Evolutionary conservation across 2,329 filamentous ascomycete genomes (phyloP), one percentile per base, ranked within the genome.

Genomic region (Colletotrichum higginsianum): DNA sequence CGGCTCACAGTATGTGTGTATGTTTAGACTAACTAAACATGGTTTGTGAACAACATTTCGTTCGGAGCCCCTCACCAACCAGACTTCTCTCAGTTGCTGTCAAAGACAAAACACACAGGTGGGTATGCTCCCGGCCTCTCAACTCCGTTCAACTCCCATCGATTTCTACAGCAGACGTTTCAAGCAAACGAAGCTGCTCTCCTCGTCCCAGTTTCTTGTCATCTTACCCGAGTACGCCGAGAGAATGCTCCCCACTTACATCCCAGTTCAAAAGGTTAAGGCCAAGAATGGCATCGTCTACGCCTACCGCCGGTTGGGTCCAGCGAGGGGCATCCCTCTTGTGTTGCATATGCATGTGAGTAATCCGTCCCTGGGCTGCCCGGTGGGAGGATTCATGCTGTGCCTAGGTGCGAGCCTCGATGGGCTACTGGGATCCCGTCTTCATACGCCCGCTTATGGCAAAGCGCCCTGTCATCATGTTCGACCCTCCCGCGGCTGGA

Each of bases 401-500:
- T 42, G 3, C 13, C 18, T 30, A 70, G 61, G 66, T 68, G 35
- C 46, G 67, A 16, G 61, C 67, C 2, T 60, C 61, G 8, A 70
- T 70, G 67, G 67, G 62, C 8, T 70, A 66, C 21, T 70, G 67
- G 67, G 67, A 70, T 49, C 67, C 67, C 9, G 40, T 26, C 9
- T 61, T 70, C 47, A 70, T 70, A 46, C 61, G 56, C 6, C 53
- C 53, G 3, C 55, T 70, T 26, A 15, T 30, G 23, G 30, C 35
- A n/a, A 66, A 47, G 35, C 67, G 67, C 13, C 67, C 67, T 18
- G 62, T 70, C 26, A 66, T 70, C 15, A 65, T 70, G 61, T 70
- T 70, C n/a, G 67, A 70, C 40, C 67, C 61, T 18, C 55, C 67
- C 5, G 67, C 61, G 2, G 62, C 61, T 8, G 67, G 67, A 7